Percentiles rank a stretch among this genome's conserved stretches.
Evolutionary conservation across 768 basidiomycete genomes (phyloP).

Genomic region (Lactifluus pinguis): DNA sequence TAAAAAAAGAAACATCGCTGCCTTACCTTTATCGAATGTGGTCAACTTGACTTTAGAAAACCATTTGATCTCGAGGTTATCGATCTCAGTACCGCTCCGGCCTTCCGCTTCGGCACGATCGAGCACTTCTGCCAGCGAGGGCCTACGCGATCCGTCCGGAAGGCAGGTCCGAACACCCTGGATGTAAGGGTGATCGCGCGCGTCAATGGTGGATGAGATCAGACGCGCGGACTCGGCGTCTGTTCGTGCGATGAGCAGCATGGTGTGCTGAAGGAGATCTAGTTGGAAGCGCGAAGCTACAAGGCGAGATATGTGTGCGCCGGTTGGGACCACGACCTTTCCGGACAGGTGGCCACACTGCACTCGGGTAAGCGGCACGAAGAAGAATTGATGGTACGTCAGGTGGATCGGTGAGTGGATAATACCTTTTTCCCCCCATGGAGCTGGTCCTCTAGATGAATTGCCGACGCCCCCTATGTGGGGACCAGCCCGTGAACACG

Average conservation of each 20-base stretch:
- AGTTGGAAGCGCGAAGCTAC: constrained; percentile 83
- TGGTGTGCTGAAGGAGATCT: constrained; percentile 80
- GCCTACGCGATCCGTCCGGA: constrained; percentile 28
- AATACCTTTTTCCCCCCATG: constrained; percentile 86
- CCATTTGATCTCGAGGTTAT: constrained; percentile 71
- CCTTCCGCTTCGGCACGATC: constrained; percentile 58
- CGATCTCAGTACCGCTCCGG: constrained; percentile 57
- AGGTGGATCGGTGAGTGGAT: background rate
- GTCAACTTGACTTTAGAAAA: constrained; percentile 54
- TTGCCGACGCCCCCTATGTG: constrained; percentile 71
- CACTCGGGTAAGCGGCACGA: background rate
- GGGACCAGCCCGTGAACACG: background rate
- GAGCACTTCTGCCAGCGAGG: constrained; percentile 60
- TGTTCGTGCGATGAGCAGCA: constrained; percentile 85
- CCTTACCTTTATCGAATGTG: constrained; percentile 78
- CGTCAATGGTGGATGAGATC: constrained; percentile 75
- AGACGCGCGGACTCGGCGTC: constrained; percentile 85
- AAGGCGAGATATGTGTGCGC: constrained; percentile 78
- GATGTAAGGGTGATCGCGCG: constrained; percentile 73
- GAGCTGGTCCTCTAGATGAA: constrained; percentile 91
- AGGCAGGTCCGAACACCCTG: constrained; percentile 46
- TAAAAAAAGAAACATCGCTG: background rate
- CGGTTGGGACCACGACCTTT: constrained; percentile 87
- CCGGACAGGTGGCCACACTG: constrained; percentile 85
- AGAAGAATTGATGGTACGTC: background rate